Evolutionary conservation across 495 filamentous ascomycete genomes (phyloP).

Genomic region (Cercophora scortea): DNA sequence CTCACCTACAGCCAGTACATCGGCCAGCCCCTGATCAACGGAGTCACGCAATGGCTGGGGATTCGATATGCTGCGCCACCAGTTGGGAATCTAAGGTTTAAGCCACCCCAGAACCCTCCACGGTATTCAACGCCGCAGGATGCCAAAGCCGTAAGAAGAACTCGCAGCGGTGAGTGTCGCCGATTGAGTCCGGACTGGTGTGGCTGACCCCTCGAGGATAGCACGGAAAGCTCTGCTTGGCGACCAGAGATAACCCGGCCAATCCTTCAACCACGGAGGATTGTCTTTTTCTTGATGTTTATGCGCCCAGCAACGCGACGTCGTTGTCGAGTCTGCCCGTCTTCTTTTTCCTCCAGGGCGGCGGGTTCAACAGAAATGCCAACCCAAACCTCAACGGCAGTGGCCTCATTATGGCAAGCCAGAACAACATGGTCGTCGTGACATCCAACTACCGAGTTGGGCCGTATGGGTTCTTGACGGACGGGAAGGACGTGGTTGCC

Average conservation of each 20-base stretch:
- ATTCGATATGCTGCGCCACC: constrained; percentile 38
- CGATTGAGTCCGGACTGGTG: too few relatives aligned
- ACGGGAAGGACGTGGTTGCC: constrained; percentile 41
- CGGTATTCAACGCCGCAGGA: constrained; percentile 11
- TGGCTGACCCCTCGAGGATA: too few relatives aligned
- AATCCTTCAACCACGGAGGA: constrained; percentile 41
- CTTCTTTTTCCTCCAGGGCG: constrained; percentile 65
- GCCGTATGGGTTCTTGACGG: constrained; percentile 60
- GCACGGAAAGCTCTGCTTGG: too few relatives aligned
- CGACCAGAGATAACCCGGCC: too few relatives aligned
- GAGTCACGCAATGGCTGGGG: constrained; percentile 32
- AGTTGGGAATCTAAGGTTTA: constrained; percentile 26
- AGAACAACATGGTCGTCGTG: constrained; percentile 54
- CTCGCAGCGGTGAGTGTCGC: too few relatives aligned
- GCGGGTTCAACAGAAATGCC: constrained; percentile 52
- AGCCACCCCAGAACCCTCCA: constrained; percentile 25
- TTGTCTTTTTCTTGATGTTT: constrained; percentile 65
- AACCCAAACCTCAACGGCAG: constrained; percentile 59
- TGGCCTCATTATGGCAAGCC: constrained; percentile 49
- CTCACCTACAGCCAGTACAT: constrained; percentile 33
- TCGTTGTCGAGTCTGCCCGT: constrained; percentile 47
- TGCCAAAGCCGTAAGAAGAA: constrained; percentile 9
- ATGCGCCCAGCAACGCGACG: constrained; percentile 49
- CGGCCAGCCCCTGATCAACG: constrained; percentile 16
- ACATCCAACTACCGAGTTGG: constrained; percentile 68